phyloP scores from a whole-genome alignment of 768 basidiomycete genomes.

The Myochromella boudieri region DNA sequence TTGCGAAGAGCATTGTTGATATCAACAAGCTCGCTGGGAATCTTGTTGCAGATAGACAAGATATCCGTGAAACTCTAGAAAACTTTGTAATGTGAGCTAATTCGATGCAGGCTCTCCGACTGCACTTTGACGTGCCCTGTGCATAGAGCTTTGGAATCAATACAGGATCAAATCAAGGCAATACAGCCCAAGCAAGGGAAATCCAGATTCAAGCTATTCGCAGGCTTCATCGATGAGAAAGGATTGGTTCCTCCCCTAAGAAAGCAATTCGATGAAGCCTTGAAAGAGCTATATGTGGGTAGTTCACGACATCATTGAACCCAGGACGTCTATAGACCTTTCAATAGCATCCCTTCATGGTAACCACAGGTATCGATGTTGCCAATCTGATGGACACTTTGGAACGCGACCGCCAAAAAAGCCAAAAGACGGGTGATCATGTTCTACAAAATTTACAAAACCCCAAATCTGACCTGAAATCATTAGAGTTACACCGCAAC shows the following conservation, averaged over 20 bases:
- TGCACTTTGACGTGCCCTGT: too few relatives aligned
- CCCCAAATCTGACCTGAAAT: background rate
- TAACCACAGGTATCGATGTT: constrained; percentile 4
- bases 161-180: background rate
- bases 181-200: background rate
- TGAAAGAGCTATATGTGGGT: constrained; percentile 1
- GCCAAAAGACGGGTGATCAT: background rate
- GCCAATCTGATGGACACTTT: background rate
- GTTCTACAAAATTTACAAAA: background rate
- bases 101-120: too few relatives aligned
- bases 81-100: background rate
- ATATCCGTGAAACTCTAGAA: background rate
- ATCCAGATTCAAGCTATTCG: background rate
- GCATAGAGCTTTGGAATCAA: background rate
- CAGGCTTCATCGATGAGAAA: background rate
- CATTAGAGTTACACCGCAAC: background rate
- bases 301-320: background rate
- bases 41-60: background rate
- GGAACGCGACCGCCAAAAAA: background rate
- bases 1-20: background rate
- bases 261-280: constrained; percentile 1
- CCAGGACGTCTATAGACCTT: background rate
- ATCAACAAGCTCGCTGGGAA: background rate
- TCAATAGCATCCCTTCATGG: background rate
- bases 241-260: background rate